Conservation (phyloP, 495 filamentous ascomycete genomes). For the Podospora pseudopauciseta region DNA sequence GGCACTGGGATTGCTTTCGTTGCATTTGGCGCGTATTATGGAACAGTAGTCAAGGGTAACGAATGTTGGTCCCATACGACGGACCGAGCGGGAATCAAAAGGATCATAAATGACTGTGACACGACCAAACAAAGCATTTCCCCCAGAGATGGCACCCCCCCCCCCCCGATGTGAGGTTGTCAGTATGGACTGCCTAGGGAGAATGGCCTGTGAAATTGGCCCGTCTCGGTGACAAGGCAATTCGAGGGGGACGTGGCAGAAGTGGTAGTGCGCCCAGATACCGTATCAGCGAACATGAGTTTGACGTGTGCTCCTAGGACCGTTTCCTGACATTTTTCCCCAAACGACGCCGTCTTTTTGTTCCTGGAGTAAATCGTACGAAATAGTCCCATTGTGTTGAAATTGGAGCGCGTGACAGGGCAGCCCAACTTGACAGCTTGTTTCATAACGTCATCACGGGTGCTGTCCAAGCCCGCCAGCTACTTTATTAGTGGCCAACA, state of each 20-base stretch:
- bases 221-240: not conserved
- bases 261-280: slow-evolving; percentile 12
- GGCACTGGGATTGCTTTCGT: slow-evolving; percentile 46
- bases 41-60: slow-evolving; percentile 47
- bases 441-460: slow-evolving; percentile 12
- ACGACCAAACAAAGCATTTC: slow-evolving; percentile 20
- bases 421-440: not conserved
- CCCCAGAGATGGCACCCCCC: slow-evolving; percentile 15
- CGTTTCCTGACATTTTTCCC: not conserved
- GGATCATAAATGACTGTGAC: slow-evolving; percentile 32
- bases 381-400: not conserved
- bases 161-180: slow-evolving; percentile 8
- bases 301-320: not conserved
- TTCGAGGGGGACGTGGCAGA: slow-evolving; percentile 12
- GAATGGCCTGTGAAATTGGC: slow-evolving; percentile 9
- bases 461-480: not conserved
- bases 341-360: not conserved
- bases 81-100: slow-evolving; percentile 40
- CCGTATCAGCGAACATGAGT: slow-evolving; percentile 11
- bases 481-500: not conserved
- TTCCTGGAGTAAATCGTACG: not conserved
- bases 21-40: slow-evolving; percentile 56
- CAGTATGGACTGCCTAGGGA: slow-evolving; percentile 8
- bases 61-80: slow-evolving; percentile 31
- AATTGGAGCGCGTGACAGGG: not conserved